Conservation (phyloP, 768 basidiomycete genomes). For the Pleurotus pulmonarius region DNA sequence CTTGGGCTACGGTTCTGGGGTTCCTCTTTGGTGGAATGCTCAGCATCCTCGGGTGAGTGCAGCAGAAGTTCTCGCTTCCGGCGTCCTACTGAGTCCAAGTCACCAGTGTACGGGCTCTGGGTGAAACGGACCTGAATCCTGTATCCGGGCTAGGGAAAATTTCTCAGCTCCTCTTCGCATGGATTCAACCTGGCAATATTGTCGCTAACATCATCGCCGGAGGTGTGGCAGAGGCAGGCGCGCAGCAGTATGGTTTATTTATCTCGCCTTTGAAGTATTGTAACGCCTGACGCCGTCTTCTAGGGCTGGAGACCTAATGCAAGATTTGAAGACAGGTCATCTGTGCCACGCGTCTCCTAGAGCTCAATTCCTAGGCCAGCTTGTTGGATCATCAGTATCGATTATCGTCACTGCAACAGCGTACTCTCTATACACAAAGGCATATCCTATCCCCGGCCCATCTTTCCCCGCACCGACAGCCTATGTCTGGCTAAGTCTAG, state of each 20-base stretch:
- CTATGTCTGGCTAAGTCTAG: slow-evolving; percentile 86
- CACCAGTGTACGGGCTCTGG: slow-evolving; percentile 82
- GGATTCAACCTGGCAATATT: slow-evolving; percentile 91
- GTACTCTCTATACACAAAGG: slow-evolving; percentile 81
- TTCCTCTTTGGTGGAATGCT: slow-evolving; percentile 80
- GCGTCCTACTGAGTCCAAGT: background rate
- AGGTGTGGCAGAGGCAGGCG: slow-evolving; percentile 95
- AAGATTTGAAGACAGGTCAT: slow-evolving; percentile 96
- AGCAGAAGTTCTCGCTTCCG: too few species aligned
- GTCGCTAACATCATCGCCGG: slow-evolving; percentile 99
- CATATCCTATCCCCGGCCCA: slow-evolving; percentile 87
- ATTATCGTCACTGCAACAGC: slow-evolving; percentile 88
- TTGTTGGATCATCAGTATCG: slow-evolving; percentile 85
- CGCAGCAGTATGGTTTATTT: slow-evolving; percentile 63
- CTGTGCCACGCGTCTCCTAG: slow-evolving; percentile 88
- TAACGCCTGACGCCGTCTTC: slow-evolving; percentile 4
- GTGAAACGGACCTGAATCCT: slow-evolving; percentile 93
- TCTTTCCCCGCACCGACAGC: slow-evolving; percentile 96
- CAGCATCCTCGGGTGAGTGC: slow-evolving; percentile 75
- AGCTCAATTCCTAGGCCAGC: slow-evolving; percentile 91
- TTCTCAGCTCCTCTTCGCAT: slow-evolving; percentile 90
- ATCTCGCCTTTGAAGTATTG: background rate
- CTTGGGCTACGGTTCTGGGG: slow-evolving; percentile 90
- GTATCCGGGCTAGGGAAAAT: slow-evolving; percentile 94
- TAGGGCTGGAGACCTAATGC: slow-evolving; percentile 97